phyloP scores from a whole-genome alignment of 2,329 filamentous ascomycete genomes.

The Neonectria faginata region DNA sequence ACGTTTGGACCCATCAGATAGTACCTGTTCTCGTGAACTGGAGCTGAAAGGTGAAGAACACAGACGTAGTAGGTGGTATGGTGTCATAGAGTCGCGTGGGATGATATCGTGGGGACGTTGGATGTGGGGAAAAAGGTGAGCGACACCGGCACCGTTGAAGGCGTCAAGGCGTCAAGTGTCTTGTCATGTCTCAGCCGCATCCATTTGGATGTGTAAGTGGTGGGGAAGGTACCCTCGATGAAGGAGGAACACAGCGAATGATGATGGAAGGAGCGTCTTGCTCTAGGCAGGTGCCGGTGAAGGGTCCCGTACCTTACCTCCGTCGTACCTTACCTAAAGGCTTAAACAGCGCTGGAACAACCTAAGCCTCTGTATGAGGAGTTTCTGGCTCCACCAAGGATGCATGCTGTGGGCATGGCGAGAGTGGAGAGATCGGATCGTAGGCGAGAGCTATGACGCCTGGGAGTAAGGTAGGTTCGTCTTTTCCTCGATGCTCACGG shows the following conservation, averaged over 20 bases:
- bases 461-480: not conserved
- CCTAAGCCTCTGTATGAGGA: conserved; percentile 1
- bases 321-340: not conserved
- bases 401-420: conserved; percentile 25
- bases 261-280: conserved; percentile 16
- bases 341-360: conserved; percentile 16
- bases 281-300: conserved; percentile 18
- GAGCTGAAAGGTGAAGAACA: not conserved
- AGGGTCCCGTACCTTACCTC: conserved; percentile 23
- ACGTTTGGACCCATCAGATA: not conserved
- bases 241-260: conserved; percentile 12
- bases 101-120: not conserved
- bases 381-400: conserved; percentile 21
- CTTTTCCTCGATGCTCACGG: not conserved
- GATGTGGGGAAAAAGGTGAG: conserved; percentile 17
- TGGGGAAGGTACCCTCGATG: conserved; percentile 14
- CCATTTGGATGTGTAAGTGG: conserved; percentile 15
- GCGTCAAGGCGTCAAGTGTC: conserved; percentile 4
- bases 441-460: conserved; percentile 1
- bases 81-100: not conserved
- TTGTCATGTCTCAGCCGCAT: conserved; percentile 23
- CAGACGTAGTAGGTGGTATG: not conserved
- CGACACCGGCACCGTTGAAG: conserved; percentile 29
- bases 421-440: conserved; percentile 26
- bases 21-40: not conserved